Conservation (phyloP, 2,329 filamentous ascomycete genomes). For the Aspergillus tanneri region DNA sequence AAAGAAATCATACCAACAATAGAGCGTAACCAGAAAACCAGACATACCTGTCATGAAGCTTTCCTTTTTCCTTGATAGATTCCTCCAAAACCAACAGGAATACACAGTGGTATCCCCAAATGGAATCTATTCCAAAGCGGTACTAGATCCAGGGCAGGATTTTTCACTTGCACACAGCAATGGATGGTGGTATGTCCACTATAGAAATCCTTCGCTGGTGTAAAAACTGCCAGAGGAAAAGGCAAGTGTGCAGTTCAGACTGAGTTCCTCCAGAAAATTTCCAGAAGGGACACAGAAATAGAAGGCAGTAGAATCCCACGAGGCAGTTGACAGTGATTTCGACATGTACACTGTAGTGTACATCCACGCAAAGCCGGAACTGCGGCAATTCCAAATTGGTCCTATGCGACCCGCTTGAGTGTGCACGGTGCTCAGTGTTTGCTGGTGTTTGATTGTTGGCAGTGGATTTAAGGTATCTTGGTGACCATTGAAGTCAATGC, state of each 20-base stretch:
- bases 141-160: conserved; percentile 17
- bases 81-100: neutral
- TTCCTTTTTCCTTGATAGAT: neutral
- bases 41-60: conserved; percentile 13
- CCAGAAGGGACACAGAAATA: conserved; percentile 14
- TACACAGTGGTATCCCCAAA: neutral
- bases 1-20: neutral
- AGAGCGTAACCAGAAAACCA: neutral
- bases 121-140: conserved; percentile 11
- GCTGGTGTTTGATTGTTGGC: neutral
- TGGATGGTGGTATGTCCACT: conserved; percentile 4
- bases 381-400: conserved; percentile 11
- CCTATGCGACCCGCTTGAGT: conserved; percentile 16
- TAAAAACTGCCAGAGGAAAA: conserved; percentile 1
- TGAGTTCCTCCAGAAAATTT: conserved; percentile 13
- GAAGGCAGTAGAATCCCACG: conserved; percentile 11
- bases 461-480: too few relatives aligned
- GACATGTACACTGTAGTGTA: conserved; percentile 2
- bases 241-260: neutral
- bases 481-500: neutral
- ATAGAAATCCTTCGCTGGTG: conserved; percentile 2
- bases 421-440: conserved; percentile 18
- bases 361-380: conserved; percentile 9
- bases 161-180: conserved; percentile 11
- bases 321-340: conserved; percentile 9